Evolutionary conservation across 495 filamentous ascomycete species (phyloP), one percentile per base, ranked within the genome.

Genomic region (Penicillium bovifimosum): DNA sequence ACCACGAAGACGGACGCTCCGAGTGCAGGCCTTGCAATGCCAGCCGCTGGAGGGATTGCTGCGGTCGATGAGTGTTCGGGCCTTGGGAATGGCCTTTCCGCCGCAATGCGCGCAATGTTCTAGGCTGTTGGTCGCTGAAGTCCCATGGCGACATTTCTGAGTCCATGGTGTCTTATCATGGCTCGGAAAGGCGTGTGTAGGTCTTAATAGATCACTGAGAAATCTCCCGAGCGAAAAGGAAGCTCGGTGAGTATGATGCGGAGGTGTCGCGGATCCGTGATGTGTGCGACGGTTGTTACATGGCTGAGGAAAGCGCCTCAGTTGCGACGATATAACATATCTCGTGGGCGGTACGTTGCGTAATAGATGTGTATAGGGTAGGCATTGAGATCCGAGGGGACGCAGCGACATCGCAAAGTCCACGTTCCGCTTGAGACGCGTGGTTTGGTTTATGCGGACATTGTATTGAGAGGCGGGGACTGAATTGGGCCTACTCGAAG

Each of bases 331-430:
- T 10, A 27, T 16, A 9, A 20, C 27, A n/a, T 4, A 3, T 42
- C 6, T 34, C 14, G 11, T 18, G 5, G 29, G 34, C 34, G 8
- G 24, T 34, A 18, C 33, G 29, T 39, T 26, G 16, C 48, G 48
- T 14, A 50, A 17, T 7, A 33, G 9, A 34, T 41, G 48, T 20
- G 36, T 13, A 9, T 32, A 39, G 14, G 16, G 20, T 26, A 42
- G 2, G 35, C n/a, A 48, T 38, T 48, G 32, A 35, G 27, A 48
- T 13, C 46, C 29, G 13, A 50, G 31, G 17, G 48, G 29, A 28
- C 48, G 48, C 13, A 50, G 11, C 29, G 39, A 50, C 48, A 50
- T 50, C 29, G 36, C n/a, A 34, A 26, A 13, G 9, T 50, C 42
- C 38, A 29, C 24, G 46, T 48, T 13, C 6, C 10, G 17, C 38